A percentile compares a stretch with the other conserved stretches of the same genome.
Conservation (phyloP, 2,329 filamentous ascomycete species). For the Fusarium udum region DNA sequence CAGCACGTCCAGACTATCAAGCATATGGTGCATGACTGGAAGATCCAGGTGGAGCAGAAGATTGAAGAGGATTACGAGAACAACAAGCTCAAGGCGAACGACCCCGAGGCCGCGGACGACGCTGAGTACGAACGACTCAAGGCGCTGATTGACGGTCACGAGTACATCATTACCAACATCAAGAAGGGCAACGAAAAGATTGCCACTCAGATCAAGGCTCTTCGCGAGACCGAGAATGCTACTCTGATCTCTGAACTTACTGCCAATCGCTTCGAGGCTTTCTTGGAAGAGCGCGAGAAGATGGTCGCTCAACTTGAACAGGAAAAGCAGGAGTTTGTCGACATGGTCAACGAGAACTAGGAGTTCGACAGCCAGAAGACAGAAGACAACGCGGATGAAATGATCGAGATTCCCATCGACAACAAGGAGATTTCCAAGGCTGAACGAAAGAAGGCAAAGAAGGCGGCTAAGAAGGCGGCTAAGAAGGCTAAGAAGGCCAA, state of each 20-base stretch:
- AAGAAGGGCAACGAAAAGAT: background rate
- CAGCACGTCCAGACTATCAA: background rate
- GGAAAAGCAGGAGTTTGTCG: background rate
- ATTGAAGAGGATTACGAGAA: background rate
- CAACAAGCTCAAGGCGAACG: background rate
- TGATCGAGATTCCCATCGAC: background rate
- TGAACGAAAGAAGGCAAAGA: background rate
- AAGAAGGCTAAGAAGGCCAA: background rate
- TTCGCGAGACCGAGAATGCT: rapidly evolving
- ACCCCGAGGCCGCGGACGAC: background rate
- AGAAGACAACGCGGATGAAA: rapidly evolving
- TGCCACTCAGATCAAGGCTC: background rate
- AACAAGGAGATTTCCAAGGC: background rate
- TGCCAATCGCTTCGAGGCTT: background rate
- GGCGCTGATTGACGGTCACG: background rate
- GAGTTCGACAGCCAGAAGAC: background rate
- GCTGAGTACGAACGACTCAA: background rate
- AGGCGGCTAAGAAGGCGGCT: background rate
- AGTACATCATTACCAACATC: background rate
- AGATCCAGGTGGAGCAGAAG: background rate
- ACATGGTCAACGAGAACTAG: background rate
- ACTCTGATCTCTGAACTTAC: background rate
- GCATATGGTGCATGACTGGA: background rate
- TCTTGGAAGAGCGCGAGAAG: background rate
- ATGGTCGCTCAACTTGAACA: background rate